Base-by-base conservation (phyloP, 257 asterid genomes). In the Salvia rosmarinus region DNA sequence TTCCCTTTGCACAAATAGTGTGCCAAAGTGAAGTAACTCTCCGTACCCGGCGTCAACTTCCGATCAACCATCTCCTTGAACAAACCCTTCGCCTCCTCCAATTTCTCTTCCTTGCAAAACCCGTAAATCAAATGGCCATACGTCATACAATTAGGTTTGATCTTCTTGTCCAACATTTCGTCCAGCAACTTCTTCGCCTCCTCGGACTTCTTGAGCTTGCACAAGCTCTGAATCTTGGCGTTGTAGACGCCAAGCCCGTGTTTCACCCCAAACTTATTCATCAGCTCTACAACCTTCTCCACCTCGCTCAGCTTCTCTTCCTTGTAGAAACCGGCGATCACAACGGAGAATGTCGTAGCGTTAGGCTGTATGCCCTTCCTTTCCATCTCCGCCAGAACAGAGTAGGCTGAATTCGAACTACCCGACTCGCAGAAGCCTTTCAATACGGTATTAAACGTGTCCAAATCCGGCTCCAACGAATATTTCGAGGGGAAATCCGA, bases 381-480 rank as follows among this genome's bases (percentile, higher is more conserved):
- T 64, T 70, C 85, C 96, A 95, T 95, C 70, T 91, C 97, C 19
- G 85, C 79, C 75, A 95, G 50, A 50, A 95, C 54, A 2, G 97
- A 89, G 76, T 84, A 82, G 0, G 86, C 87, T 10, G 91, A 73
- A 76, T 68, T 87, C 1, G 97, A 62, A 39, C 91, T 78, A 40
- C 92, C 89, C 8, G 94, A 89, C 76, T 87, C 95, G 40, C 92
- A 86, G 46, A 91, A 83, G 49, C 96, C 98, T 78, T 87, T 91
- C 78, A 95, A 74, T 19, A 88, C 77, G 4, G 87, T 73, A 75
- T 95, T 95, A 20, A 81, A 95, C 0, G 93, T 87, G 23, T 91
- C 92, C 75, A 88, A 54, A 76, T 88, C 64, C 21, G 95, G 95
- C 74, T 54, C 77, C 81, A 91, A 56, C 11, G 75, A 85, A 11